These are phyloP conservation scores for Fusarium sp. DNA, from an alignment of 2,329 filamentous ascomycete species.

Conservation along the genomic window DNA sequence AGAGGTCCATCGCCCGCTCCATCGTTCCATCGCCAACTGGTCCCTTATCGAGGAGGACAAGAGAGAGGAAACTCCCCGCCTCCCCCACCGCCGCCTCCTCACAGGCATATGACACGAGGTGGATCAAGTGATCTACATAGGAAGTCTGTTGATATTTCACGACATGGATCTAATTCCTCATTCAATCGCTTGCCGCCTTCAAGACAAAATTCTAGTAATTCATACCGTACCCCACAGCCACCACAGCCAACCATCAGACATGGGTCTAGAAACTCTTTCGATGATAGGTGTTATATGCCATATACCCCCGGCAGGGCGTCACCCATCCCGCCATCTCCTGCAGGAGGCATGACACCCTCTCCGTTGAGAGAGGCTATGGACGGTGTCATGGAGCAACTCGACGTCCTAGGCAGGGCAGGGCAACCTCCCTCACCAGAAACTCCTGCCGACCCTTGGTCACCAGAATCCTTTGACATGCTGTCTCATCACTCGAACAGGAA, in stretches of 20 bases:
- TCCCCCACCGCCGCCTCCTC: conserved; percentile 86
- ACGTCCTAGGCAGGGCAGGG: conserved; percentile 77
- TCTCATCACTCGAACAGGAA: conserved; percentile 48
- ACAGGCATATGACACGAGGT: conserved; percentile 71
- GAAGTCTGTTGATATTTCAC: conserved; percentile 50
- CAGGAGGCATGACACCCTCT: conserved; percentile 82
- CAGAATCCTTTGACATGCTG: conserved; percentile 81
- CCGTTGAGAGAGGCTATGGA: conserved; percentile 96
- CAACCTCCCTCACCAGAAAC: conserved; percentile 68
- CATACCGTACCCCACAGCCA: conserved; percentile 50
- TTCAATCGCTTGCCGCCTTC: conserved; percentile 49
- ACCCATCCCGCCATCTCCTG: conserved; percentile 76
- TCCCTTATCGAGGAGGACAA: conserved; percentile 44
- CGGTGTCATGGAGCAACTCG: conserved; percentile 94
- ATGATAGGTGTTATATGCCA: conserved; percentile 52
- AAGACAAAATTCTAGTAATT: conserved; percentile 57
- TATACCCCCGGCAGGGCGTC: conserved; percentile 71
- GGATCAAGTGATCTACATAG: conserved; percentile 57
- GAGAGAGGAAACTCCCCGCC: conserved; percentile 72
- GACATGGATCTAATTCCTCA: conserved; percentile 55
- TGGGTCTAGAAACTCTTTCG: conserved; percentile 46
- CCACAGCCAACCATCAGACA: conserved; percentile 35
- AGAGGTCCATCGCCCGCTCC: conserved; percentile 58
- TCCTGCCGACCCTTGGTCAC: conserved; percentile 84
- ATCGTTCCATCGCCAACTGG: conserved; percentile 44